Evolutionary conservation across 768 basidiomycete species (phyloP).

Genomic region (Pulveroboletus sp.): DNA sequence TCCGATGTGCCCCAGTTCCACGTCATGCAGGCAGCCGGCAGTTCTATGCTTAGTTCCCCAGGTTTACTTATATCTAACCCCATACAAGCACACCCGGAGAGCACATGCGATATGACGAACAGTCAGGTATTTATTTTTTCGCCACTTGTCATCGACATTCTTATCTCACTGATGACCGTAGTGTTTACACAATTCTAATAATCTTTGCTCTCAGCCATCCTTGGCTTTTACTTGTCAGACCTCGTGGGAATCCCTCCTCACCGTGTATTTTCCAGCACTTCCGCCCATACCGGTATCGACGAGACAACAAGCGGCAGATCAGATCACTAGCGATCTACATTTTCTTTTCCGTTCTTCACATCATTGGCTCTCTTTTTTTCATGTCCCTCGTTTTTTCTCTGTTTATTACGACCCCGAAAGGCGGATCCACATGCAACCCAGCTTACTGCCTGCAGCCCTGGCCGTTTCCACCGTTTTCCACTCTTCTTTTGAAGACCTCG

Average conservation of each 20-base stretch:
- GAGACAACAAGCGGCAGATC: slow-evolving; percentile 43
- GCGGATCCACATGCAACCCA: slow-evolving; percentile 61
- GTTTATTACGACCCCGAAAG: slow-evolving; percentile 49
- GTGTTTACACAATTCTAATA: slow-evolving; percentile 9
- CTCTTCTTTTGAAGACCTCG: slow-evolving; percentile 58
- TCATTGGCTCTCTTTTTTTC: slow-evolving; percentile 73
- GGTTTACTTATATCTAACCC: slow-evolving; percentile 7
- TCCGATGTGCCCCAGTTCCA: no score
- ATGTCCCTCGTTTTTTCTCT: slow-evolving; percentile 66
- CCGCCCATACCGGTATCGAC: slow-evolving; percentile 36
- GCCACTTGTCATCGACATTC: slow-evolving; percentile 18
- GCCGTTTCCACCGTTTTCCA: slow-evolving; percentile 67
- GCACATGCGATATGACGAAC: no score
- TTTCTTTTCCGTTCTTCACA: slow-evolving; percentile 62
- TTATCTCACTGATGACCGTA: slow-evolving; percentile 24
- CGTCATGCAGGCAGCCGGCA: no score
- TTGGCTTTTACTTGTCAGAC: slow-evolving; percentile 64
- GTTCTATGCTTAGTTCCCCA: slow-evolving; percentile 1
- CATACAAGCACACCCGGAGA: no score
- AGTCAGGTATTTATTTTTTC: slow-evolving; percentile 30
- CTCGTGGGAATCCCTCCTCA: slow-evolving; percentile 74
- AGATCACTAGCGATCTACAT: slow-evolving; percentile 53
- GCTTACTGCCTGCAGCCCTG: slow-evolving; percentile 57
- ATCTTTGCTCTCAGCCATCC: slow-evolving; percentile 40
- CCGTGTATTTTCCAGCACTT: slow-evolving; percentile 47